A percentile compares a stretch with the other conserved stretches of the same genome.
These are phyloP conservation scores for Geotrichum cucujoidarum DNA, from an alignment of 1,139 yeast species.

Conservation along the genomic window DNA sequence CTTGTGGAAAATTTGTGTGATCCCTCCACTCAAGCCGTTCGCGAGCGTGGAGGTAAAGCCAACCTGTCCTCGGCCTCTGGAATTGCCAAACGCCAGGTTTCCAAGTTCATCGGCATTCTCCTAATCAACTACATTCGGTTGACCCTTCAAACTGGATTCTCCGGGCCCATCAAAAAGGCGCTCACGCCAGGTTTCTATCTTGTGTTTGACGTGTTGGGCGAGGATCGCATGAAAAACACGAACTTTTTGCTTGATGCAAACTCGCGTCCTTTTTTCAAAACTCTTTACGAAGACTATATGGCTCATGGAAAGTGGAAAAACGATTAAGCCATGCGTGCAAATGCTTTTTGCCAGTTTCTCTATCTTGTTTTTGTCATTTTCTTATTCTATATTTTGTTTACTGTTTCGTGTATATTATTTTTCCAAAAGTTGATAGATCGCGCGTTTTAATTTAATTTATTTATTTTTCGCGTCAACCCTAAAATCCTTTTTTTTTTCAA, in stretches of 20 bases:
- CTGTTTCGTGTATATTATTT: background rate
- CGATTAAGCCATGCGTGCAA: too few species aligned
- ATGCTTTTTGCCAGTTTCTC: background rate
- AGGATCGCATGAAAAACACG: conserved; percentile 58
- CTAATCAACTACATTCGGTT: conserved; percentile 46
- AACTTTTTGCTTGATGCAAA: conserved; percentile 66
- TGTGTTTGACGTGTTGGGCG: conserved; percentile 66
- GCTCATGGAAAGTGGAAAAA: conserved; percentile 82
- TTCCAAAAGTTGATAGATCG: background rate
- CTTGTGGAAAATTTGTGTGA: conserved; percentile 67
- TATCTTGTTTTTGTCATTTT: background rate
- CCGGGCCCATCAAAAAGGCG: conserved; percentile 46
- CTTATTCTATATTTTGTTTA: background rate
- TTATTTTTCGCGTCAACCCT: conserved; percentile 4
- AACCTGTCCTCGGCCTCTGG: conserved; percentile 54
- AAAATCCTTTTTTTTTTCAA: conserved; percentile 1
- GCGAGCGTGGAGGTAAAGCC: conserved; percentile 28
- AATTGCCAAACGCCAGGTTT: conserved; percentile 51
- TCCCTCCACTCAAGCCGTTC: conserved; percentile 44
- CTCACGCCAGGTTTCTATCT: conserved; percentile 55
- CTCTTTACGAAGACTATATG: conserved; percentile 66
- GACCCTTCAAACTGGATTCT: conserved; percentile 52
- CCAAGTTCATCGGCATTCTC: conserved; percentile 61
- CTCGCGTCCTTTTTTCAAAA: conserved; percentile 63
- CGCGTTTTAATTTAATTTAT: background rate